These are phyloP conservation scores for Chaetomium cochliodes DNA, from an alignment of 495 filamentous ascomycete genomes.

Conservation along the genomic window DNA sequence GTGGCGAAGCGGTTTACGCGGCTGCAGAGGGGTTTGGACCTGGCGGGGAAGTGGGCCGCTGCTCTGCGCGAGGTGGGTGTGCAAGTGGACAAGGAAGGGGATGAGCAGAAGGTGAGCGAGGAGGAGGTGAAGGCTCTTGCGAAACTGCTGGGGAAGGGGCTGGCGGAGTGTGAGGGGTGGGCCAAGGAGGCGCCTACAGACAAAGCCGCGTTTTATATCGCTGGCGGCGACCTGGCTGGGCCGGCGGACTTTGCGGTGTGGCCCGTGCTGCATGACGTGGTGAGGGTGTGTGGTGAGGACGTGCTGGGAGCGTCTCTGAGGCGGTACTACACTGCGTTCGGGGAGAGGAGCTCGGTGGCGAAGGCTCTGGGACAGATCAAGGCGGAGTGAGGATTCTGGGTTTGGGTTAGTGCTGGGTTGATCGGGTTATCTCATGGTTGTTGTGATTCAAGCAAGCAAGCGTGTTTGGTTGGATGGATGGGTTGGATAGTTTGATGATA, in stretches of 20 bases:
- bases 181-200: constrained; percentile 26
- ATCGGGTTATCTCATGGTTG: background rate
- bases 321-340: constrained; percentile 55
- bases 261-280: constrained; percentile 65
- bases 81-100: constrained; percentile 20
- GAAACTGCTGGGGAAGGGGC: constrained; percentile 18
- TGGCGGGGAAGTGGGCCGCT: constrained; percentile 40
- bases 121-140: background rate
- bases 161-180: constrained; percentile 32
- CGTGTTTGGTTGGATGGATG: background rate
- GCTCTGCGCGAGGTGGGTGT: constrained; percentile 15
- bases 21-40: constrained; percentile 41
- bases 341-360: constrained; percentile 49
- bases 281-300: constrained; percentile 34
- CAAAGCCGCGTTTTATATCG: constrained; percentile 42
- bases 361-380: constrained; percentile 38
- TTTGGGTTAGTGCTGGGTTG: background rate
- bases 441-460: background rate
- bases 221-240: constrained; percentile 55
- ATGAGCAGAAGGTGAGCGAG: background rate
- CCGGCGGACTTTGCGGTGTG: constrained; percentile 71
- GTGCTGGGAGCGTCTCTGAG: constrained; percentile 34
- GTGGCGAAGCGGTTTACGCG: constrained; percentile 40
- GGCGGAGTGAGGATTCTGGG: constrained; percentile 2
- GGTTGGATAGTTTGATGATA: background rate